Percentiles rank a stretch among this genome's conserved stretches.
These are phyloP conservation scores for Termitomyces sp. DNA, from an alignment of 768 basidiomycete genomes.

Conservation along the genomic window DNA sequence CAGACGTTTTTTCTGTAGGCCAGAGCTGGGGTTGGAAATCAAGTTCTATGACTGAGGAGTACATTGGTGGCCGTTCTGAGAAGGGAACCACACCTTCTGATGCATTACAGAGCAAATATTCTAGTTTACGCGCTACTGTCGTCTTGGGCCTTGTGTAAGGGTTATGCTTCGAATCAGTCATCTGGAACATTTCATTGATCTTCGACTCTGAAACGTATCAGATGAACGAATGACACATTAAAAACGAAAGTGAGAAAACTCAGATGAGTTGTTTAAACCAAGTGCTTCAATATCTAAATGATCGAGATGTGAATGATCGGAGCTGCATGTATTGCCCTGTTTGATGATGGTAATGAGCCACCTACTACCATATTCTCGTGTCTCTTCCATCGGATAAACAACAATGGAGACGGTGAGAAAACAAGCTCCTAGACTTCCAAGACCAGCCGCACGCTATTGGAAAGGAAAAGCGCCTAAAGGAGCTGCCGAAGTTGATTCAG, in stretches of 20 bases:
- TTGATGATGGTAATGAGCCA: constrained; percentile 11
- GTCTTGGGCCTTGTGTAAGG: constrained; percentile 68
- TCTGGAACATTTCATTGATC: background rate
- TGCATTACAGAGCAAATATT: constrained; percentile 27
- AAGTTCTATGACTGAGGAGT: constrained; percentile 45
- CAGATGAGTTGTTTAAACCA: too few relatives aligned
- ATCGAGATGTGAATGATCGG: background rate
- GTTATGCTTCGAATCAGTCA: background rate
- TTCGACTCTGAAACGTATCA: background rate
- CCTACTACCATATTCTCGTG: background rate
- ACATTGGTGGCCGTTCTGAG: constrained; percentile 34
- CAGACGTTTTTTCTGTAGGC: constrained; percentile 77
- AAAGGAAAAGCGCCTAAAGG: constrained; percentile 87
- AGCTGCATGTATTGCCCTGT: constrained; percentile 1
- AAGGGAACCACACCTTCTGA: constrained; percentile 17
- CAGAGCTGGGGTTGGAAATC: constrained; percentile 96
- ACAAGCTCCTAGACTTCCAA: constrained; percentile 70
- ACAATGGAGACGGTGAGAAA: constrained; percentile 43
- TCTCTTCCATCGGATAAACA: background rate
- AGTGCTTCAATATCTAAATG: background rate
- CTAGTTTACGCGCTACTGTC: constrained; percentile 75
- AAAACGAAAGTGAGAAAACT: background rate
- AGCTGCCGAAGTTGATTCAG: constrained; percentile 48
- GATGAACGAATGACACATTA: background rate
- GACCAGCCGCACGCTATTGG: constrained; percentile 83